Evolutionary conservation across 352 stramenopile species (phyloP).

Genomic region (Phytophthora fragariaefolia): DNA sequence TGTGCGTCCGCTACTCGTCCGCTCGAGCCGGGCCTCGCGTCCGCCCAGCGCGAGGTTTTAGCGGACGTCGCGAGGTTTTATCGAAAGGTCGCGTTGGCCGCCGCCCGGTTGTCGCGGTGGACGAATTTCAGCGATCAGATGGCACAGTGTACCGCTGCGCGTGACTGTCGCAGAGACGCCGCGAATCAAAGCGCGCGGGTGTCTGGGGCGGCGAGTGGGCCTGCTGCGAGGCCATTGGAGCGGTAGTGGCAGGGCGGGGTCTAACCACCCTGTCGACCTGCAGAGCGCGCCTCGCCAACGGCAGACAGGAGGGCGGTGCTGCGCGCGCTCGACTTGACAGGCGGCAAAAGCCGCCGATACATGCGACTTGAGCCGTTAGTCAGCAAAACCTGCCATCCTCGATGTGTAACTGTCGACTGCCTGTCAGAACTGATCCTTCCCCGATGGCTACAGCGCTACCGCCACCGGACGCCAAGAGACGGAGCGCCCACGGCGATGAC

Average conservation of each 20-base stretch:
- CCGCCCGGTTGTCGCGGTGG: not conserved
- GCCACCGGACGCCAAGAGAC: conserved; percentile 7
- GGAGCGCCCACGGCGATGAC: not conserved
- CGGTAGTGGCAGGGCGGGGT: too few species aligned
- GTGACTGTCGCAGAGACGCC: conserved; percentile 29
- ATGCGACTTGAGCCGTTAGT: conserved; percentile 2
- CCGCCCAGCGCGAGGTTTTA: conserved; percentile 23
- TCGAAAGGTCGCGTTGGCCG: conserved; percentile 9
- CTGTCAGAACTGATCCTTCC: conserved; percentile 6
- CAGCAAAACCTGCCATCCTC: conserved; percentile 9
- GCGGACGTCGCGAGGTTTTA: conserved; percentile 27
- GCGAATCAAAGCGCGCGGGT: conserved; percentile 11
- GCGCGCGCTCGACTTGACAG: not conserved
- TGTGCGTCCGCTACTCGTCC: conserved; percentile 35
- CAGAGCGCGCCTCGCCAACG: not conserved
- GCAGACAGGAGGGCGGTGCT: not conserved
- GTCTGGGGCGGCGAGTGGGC: not conserved
- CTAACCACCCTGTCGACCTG: too few species aligned
- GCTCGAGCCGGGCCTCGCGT: conserved; percentile 4
- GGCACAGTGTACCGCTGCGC: conserved; percentile 6
- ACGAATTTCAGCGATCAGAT: conserved; percentile 11
- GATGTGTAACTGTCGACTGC: not conserved
- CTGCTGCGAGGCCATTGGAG: too few species aligned
- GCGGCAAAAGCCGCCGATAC: not conserved
- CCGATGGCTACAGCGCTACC: conserved; percentile 10